These are phyloP conservation scores for Epichloe coenophiala DNA, from an alignment of 2,329 filamentous ascomycete species.

Conservation along the genomic window DNA sequence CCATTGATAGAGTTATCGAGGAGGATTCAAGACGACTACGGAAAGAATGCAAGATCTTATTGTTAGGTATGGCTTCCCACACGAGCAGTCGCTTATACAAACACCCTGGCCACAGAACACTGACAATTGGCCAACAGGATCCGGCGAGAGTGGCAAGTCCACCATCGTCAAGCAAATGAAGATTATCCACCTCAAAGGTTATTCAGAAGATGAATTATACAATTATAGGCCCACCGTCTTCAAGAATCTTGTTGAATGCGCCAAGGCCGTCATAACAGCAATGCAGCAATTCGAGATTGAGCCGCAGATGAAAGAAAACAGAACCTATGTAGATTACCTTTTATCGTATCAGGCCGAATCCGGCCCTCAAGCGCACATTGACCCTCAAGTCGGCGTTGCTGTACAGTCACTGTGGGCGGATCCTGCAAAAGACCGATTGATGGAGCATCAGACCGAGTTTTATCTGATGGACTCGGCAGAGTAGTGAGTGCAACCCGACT, in stretches of 20 bases:
- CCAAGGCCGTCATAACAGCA: conserved; percentile 79
- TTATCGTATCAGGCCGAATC: conserved; percentile 82
- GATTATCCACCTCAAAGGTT: conserved; percentile 97
- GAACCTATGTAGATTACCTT: conserved; percentile 66
- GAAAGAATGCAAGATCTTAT: conserved; percentile 95
- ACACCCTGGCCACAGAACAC: background rate
- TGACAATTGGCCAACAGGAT: conserved; percentile 46
- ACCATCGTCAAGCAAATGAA: conserved; percentile 99
- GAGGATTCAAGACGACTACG: conserved; percentile 87
- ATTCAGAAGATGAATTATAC: conserved; percentile 83
- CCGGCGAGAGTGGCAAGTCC: conserved; percentile 96
- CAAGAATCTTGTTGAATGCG: conserved; percentile 96
- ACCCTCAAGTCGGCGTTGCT: conserved; percentile 67
- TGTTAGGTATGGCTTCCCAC: conserved; percentile 59
- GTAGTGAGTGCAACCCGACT: conserved; percentile 53
- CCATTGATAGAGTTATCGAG: conserved; percentile 85
- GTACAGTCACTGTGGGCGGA: conserved; percentile 85
- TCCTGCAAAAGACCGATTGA: conserved; percentile 60
- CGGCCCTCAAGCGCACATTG: conserved; percentile 74
- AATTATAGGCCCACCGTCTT: conserved; percentile 94
- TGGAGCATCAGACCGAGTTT: conserved; percentile 94
- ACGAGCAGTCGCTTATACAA: background rate
- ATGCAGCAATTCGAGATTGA: conserved; percentile 87
- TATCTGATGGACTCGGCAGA: conserved; percentile 98
- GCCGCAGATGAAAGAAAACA: conserved; percentile 57